Percentiles rank a stretch among this genome's conserved stretches.
Evolutionary conservation across 2,329 filamentous ascomycete species (phyloP).

Genomic region (Aspergillus pseudotamarii): DNA sequence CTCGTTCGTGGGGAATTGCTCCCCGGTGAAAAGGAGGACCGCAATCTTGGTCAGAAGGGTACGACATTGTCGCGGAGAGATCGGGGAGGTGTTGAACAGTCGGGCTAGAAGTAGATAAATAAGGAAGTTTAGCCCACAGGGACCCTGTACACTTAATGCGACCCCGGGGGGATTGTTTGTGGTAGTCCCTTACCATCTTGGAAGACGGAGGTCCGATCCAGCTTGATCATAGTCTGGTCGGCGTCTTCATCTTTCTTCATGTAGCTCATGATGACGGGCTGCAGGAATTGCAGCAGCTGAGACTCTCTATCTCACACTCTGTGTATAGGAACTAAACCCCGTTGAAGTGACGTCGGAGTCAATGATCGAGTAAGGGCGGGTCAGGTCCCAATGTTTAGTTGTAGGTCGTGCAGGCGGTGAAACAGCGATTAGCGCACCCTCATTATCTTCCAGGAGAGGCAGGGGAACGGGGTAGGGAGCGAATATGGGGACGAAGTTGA

Average conservation of each 20-base stretch:
- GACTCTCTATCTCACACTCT: constrained; percentile 16
- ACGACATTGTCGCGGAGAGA: constrained; percentile 95
- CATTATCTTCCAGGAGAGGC: constrained; percentile 29
- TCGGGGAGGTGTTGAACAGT: constrained; percentile 95
- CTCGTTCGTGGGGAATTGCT: constrained; percentile 96
- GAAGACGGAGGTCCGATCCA: constrained; percentile 96
- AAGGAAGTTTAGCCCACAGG: constrained; percentile 18
- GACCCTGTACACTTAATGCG: constrained; percentile 21
- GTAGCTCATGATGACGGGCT: constrained; percentile 73
- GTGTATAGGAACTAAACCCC: constrained; percentile 12
- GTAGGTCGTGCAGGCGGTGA: constrained; percentile 25
- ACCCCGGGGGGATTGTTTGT: constrained; percentile 23
- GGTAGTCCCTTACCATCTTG: constrained; percentile 76
- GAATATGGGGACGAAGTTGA: constrained; percentile 15
- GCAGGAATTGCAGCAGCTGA: constrained; percentile 35
- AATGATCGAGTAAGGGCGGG: constrained; percentile 28
- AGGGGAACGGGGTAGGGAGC: constrained; percentile 3
- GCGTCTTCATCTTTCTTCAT: constrained; percentile 99
- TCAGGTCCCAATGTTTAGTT: constrained; percentile 17
- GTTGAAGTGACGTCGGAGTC: constrained; percentile 26
- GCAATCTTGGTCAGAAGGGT: constrained; percentile 97
- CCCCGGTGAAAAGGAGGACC: constrained; percentile 92
- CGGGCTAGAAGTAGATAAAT: constrained; percentile 63
- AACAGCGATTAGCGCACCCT: constrained; percentile 30
- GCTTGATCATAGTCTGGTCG: constrained; percentile 90